Conservation (phyloP, 2,329 filamentous ascomycete species). For the Sordariomycetes sp. region DNA sequence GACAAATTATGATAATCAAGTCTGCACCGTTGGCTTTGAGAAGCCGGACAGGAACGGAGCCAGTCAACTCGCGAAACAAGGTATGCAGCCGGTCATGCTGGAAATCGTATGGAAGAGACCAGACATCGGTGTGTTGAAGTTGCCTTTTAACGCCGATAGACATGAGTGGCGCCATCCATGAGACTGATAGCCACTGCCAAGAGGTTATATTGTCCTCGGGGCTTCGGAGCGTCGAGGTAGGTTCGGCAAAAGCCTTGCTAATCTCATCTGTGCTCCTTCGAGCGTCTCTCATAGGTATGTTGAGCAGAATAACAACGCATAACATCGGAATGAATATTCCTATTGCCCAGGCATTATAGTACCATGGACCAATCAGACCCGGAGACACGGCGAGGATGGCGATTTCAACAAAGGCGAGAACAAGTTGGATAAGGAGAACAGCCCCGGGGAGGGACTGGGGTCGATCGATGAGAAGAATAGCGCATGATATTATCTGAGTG, state of each 20-base stretch:
- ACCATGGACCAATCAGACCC: constrained; percentile 12
- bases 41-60: constrained; percentile 60
- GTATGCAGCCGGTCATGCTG: constrained; percentile 68
- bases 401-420: constrained; percentile 17
- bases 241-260: constrained; percentile 36
- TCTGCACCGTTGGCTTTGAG: constrained; percentile 72
- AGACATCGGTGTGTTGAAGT: constrained; percentile 70
- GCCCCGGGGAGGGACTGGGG: constrained; percentile 15
- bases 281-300: constrained; percentile 62
- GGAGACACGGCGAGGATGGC: constrained; percentile 10
- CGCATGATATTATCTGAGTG: constrained; percentile 11
- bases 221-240: constrained; percentile 51
- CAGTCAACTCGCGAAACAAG: constrained; percentile 61
- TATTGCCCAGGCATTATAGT: constrained; percentile 13
- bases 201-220: constrained; percentile 70
- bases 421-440: constrained; percentile 19
- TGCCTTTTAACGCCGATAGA: constrained; percentile 51
- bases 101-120: constrained; percentile 69
- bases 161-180: constrained; percentile 72
- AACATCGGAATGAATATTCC: constrained; percentile 28
- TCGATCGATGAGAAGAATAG: constrained; percentile 17
- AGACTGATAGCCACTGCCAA: constrained; percentile 78
- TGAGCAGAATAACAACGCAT: constrained; percentile 42
- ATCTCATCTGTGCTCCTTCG: constrained; percentile 43
- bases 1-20: constrained; percentile 52